These are phyloP conservation scores for Ogataea ramenticola DNA, from an alignment of 805 yeast genomes.

Conservation along the genomic window DNA sequence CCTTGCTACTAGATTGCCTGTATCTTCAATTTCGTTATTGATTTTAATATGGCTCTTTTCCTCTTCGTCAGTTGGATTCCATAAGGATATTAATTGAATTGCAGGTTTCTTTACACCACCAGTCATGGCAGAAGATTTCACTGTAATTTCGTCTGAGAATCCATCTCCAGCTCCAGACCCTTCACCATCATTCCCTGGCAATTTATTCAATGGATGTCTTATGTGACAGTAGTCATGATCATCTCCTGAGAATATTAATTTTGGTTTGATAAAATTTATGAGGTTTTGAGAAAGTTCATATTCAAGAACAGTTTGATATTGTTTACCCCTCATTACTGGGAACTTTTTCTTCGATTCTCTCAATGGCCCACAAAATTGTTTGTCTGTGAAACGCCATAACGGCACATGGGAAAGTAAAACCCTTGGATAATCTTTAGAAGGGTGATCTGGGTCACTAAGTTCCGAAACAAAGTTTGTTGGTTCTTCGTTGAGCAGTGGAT, in stretches of 20 bases:
- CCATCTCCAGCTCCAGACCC: constrained; percentile 10
- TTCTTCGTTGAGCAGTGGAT: constrained; percentile 35
- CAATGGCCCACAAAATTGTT: constrained; percentile 63
- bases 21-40: constrained; percentile 8
- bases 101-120: constrained; percentile 87
- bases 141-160: constrained; percentile 67
- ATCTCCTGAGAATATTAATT: constrained; percentile 78
- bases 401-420: constrained; percentile 86
- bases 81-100: constrained; percentile 68
- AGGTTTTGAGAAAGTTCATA: constrained; percentile 51
- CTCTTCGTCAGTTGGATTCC: constrained; percentile 18
- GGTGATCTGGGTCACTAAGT: constrained; percentile 20
- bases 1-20: constrained; percentile 13
- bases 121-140: constrained; percentile 87
- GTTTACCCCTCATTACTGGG: constrained; percentile 69
- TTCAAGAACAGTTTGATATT: constrained; percentile 86
- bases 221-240: constrained; percentile 94
- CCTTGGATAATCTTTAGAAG: constrained; percentile 39
- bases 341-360: constrained; percentile 63
- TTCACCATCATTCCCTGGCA: constrained; percentile 4
- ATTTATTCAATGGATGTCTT: constrained; percentile 35
- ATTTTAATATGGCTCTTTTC: background rate
- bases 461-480: constrained; percentile 47
- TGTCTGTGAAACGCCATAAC: constrained; percentile 56
- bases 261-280: constrained; percentile 55